phyloP scores from a whole-genome alignment of 306 rosid genomes.

The Acacia melanoxylon region DNA sequence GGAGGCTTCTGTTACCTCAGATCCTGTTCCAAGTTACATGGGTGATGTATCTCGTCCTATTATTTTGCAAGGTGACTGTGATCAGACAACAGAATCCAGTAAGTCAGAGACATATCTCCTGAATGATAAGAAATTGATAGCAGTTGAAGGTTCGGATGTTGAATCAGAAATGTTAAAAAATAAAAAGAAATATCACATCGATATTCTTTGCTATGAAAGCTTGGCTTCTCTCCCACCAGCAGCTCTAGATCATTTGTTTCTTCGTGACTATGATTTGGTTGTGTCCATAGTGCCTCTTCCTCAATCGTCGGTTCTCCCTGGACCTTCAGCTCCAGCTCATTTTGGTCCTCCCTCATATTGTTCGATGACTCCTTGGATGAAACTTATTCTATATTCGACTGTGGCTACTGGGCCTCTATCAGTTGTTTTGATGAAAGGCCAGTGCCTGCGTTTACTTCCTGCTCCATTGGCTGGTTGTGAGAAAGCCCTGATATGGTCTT shows the following conservation, averaged over 20 bases:
- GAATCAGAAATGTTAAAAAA: slow-evolving; percentile 55
- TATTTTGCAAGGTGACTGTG: slow-evolving; percentile 39
- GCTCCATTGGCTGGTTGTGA: slow-evolving; percentile 93
- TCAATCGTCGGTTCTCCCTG: slow-evolving; percentile 81
- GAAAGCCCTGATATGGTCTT: slow-evolving; percentile 95
- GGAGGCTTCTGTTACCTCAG: slow-evolving; percentile 45
- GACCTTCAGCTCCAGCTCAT: slow-evolving; percentile 75
- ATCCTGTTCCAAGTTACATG: slow-evolving; percentile 35
- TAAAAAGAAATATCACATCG: slow-evolving; percentile 75
- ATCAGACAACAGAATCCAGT: slow-evolving; percentile 37
- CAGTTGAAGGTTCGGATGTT: slow-evolving; percentile 50
- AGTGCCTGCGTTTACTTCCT: slow-evolving; percentile 90
- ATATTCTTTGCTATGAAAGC: slow-evolving; percentile 93
- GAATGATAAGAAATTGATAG: slow-evolving; percentile 45
- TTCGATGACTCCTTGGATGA: slow-evolving; percentile 97
- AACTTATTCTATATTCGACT: slow-evolving; percentile 77
- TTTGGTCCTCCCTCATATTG: slow-evolving; percentile 95
- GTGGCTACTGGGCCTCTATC: slow-evolving; percentile 80
- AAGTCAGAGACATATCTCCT: slow-evolving; percentile 36
- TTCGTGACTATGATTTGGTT: slow-evolving; percentile 89
- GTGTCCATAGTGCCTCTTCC: slow-evolving; percentile 94
- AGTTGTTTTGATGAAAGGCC: slow-evolving; percentile 94
- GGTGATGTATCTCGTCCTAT: slow-evolving; percentile 42
- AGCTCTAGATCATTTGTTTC: slow-evolving; percentile 77
- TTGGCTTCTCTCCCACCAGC: slow-evolving; percentile 90